phyloP scores from a whole-genome alignment of 305 asterid species.

The Fraxinus velutina region DNA sequence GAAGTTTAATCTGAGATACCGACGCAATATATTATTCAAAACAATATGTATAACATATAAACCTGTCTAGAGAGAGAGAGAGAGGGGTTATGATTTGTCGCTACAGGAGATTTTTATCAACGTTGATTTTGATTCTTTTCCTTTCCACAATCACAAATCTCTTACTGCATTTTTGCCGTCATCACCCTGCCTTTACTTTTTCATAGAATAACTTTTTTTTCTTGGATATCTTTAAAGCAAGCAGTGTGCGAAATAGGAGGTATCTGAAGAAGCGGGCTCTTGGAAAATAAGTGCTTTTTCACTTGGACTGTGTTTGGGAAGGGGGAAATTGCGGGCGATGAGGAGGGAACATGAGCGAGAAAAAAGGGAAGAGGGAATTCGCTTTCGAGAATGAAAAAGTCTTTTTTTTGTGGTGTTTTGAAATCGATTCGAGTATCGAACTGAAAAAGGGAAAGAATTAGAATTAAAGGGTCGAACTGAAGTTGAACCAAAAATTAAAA shows the following conservation, averaged over 20 bases:
- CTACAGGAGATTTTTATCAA: background rate
- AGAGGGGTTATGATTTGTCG: conserved; percentile 7
- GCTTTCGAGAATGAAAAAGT: background rate
- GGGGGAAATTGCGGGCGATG: background rate
- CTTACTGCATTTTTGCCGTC: background rate
- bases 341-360: background rate
- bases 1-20: conserved; percentile 20
- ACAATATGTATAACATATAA: background rate
- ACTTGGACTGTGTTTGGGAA: background rate
- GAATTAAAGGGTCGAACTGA: background rate
- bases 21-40: conserved; percentile 15
- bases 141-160: background rate
- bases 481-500: too few species aligned
- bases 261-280: conserved; percentile 44
- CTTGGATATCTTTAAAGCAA: background rate
- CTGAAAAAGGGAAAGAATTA: background rate
- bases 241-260: conserved; percentile 34
- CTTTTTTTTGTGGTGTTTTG: too few species aligned
- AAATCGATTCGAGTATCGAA: background rate
- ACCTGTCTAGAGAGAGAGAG: background rate
- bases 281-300: background rate
- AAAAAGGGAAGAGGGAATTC: background rate
- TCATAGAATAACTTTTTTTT: background rate
- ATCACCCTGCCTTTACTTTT: background rate
- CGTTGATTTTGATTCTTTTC: background rate